Conservation (phyloP, 371 early-diverging fungal genomes). For the Batkoa obscura region DNA sequence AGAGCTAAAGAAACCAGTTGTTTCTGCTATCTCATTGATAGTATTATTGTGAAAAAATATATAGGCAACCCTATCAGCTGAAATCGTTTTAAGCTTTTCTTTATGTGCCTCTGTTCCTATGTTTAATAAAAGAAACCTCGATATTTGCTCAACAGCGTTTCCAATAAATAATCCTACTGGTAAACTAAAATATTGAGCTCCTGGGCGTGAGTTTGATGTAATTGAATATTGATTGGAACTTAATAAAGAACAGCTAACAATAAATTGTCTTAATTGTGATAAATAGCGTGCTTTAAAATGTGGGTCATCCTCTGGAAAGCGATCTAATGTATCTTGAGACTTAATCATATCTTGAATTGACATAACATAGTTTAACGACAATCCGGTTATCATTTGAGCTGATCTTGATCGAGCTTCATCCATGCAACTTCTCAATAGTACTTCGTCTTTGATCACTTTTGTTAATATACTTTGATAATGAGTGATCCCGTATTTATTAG, state of each 20-base stretch:
- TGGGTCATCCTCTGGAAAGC: neutral
- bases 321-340: neutral
- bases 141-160: neutral
- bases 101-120: neutral
- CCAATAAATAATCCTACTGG: neutral
- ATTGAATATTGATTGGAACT: neutral
- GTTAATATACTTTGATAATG: neutral
- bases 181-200: neutral
- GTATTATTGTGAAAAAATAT: neutral
- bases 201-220: neutral
- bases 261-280: neutral
- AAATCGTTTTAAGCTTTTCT: neutral
- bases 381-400: neutral
- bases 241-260: neutral
- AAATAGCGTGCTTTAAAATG: neutral
- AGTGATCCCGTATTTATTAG: neutral
- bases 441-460: neutral
- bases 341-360: neutral
- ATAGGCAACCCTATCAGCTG: constrained; percentile 1
- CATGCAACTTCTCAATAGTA: neutral
- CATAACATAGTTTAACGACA: neutral
- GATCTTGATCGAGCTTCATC: neutral
- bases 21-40: neutral
- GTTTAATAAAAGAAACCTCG: neutral
- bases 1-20: neutral